A percentile compares a stretch with the other conserved stretches of the same genome.
Conservation (phyloP, 2,329 filamentous ascomycete genomes). For the Hypocrella siamensis region DNA sequence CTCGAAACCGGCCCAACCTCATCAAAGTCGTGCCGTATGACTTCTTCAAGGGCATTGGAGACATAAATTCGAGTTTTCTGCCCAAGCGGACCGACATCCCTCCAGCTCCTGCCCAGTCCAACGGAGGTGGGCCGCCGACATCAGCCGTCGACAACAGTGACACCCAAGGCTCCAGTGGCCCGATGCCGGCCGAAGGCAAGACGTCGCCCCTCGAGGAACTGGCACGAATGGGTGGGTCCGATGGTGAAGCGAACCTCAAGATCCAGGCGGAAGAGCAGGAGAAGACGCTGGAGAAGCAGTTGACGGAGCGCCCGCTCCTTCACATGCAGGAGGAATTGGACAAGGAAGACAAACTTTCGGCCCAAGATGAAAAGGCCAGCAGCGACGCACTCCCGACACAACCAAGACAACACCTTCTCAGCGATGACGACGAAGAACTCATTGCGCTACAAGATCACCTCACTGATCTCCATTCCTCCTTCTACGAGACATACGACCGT, state of each 20-base stretch:
- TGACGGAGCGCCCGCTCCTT: slow-evolving; percentile 76
- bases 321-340: slow-evolving; percentile 87
- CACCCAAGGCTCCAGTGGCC: not conserved
- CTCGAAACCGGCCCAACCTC: slow-evolving; percentile 74
- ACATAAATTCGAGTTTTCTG: slow-evolving; percentile 96
- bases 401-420: slow-evolving; percentile 58
- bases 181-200: slow-evolving; percentile 10
- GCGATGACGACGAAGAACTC: slow-evolving; percentile 79
- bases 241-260: slow-evolving; percentile 52
- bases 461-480: slow-evolving; percentile 57
- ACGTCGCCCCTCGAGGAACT: slow-evolving; percentile 51
- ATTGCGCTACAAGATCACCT: slow-evolving; percentile 62
- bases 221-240: slow-evolving; percentile 57
- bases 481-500: slow-evolving; percentile 71
- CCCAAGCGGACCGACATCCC: slow-evolving; percentile 55
- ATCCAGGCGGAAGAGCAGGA: slow-evolving; percentile 76
- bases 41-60: slow-evolving; percentile 94
- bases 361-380: slow-evolving; percentile 8
- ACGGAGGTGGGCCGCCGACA: too few relatives aligned
- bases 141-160: slow-evolving; percentile 1
- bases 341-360: slow-evolving; percentile 43
- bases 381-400: slow-evolving; percentile 17
- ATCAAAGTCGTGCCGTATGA: slow-evolving; percentile 93
- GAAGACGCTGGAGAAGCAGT: slow-evolving; percentile 72
- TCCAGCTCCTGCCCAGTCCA: slow-evolving; percentile 12